Conservation (phyloP, 202 grass and related monocot genomes). For the Hordeum pubiflorum region DNA sequence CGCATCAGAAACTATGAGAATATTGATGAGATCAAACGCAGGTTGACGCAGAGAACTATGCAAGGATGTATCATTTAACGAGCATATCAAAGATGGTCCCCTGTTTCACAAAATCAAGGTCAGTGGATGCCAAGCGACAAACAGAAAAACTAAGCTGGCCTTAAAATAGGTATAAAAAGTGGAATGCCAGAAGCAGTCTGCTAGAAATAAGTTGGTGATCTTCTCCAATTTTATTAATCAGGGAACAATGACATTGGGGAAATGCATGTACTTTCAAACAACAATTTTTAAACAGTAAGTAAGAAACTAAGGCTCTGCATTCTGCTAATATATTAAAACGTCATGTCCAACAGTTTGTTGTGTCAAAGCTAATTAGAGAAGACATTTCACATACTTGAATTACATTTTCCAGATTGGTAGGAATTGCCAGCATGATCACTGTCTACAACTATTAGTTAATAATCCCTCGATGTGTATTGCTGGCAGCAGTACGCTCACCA, state of each 20-base stretch:
- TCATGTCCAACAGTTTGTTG: background rate
- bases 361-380: slow-evolving; percentile 4
- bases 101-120: slow-evolving; percentile 47
- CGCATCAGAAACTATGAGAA: slow-evolving; percentile 86
- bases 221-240: slow-evolving; percentile 12
- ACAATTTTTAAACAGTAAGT: background rate
- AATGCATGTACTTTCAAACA: background rate
- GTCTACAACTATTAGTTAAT: background rate
- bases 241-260: background rate
- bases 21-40: slow-evolving; percentile 90
- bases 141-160: background rate
- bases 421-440: background rate
- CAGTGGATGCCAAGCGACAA: slow-evolving; percentile 29
- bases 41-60: slow-evolving; percentile 90
- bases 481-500: background rate
- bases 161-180: slow-evolving; percentile 15
- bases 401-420: background rate
- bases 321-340: background rate
- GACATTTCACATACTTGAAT: background rate
- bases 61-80: slow-evolving; percentile 66
- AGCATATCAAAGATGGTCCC: slow-evolving; percentile 85
- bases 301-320: background rate
- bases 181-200: background rate
- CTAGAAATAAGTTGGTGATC: slow-evolving; percentile 15
- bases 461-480: background rate